These are phyloP conservation scores for Blastocladiella britannica DNA, from an alignment of 192 early-diverging fungal genomes.

Conservation along the genomic window DNA sequence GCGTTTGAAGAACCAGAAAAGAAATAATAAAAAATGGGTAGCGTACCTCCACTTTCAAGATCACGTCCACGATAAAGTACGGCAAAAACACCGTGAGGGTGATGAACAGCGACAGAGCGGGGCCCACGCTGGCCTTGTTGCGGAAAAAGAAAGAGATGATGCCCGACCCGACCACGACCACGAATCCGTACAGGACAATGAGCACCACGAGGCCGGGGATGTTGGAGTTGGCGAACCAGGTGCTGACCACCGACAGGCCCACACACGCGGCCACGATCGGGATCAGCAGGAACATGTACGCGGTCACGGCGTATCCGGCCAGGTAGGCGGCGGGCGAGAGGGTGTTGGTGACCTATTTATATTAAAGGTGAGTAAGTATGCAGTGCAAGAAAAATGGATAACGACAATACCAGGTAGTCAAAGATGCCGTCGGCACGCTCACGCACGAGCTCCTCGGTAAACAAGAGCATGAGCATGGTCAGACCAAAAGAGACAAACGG, in stretches of 20 bases:
- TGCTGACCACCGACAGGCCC: conserved; percentile 15
- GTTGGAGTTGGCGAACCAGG: conserved; percentile 11
- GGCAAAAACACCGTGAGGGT: conserved; percentile 18
- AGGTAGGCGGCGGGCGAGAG: neutral
- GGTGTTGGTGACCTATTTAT: conserved; percentile 2
- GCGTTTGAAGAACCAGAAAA: too few relatives aligned
- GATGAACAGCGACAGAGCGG: conserved; percentile 11
- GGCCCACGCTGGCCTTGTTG: conserved; percentile 13
- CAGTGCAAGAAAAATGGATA: too few relatives aligned
- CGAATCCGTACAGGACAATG: conserved; percentile 7
- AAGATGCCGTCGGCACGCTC: neutral
- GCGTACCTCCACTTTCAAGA: conserved; percentile 3
- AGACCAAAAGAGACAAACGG: neutral
- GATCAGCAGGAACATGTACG: conserved; percentile 13
- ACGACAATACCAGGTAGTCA: neutral
- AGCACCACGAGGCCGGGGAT: conserved; percentile 14
- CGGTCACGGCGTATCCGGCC: neutral
- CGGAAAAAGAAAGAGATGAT: conserved; percentile 15
- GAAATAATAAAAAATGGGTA: too few relatives aligned
- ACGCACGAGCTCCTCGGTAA: neutral
- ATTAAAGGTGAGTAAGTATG: too few relatives aligned
- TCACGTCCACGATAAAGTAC: conserved; percentile 21
- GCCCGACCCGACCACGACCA: conserved; percentile 8
- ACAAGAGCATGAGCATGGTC: neutral
- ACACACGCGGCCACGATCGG: conserved; percentile 10